Conservation (phyloP, 345 rosid genomes). For the Microcos paniculata region DNA sequence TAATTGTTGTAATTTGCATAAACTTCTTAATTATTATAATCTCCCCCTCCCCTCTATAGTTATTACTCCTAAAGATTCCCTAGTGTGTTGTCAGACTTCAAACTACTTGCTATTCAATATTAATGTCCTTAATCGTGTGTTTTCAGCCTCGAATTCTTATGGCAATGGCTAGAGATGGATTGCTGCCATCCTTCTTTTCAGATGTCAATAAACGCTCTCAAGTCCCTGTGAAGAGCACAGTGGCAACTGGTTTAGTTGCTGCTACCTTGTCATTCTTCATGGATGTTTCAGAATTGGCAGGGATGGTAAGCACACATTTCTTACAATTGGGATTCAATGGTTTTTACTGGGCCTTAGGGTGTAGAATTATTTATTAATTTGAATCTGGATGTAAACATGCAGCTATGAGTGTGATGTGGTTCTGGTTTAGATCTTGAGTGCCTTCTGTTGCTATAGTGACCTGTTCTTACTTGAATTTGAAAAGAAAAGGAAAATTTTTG, state of each 20-base stretch:
- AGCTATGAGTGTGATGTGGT: background rate
- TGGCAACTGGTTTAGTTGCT: conserved; percentile 58
- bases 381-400: background rate
- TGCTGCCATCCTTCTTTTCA: conserved; percentile 71
- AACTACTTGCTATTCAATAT: background rate
- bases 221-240: conserved; percentile 70
- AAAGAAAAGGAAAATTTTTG: background rate
- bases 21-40: background rate
- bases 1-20: background rate
- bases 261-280: conserved; percentile 59
- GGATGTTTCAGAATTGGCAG: conserved; percentile 73
- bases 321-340: background rate
- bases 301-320: conserved; percentile 53
- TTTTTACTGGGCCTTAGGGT: background rate
- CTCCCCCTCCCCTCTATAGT: no score
- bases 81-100: background rate
- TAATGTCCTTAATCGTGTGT: conserved; percentile 4
- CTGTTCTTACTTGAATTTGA: background rate
- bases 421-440: background rate
- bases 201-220: conserved; percentile 60
- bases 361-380: background rate
- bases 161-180: conserved; percentile 90
- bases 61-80: background rate
- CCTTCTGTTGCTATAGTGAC: background rate
- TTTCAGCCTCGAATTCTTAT: conserved; percentile 73